These are phyloP conservation scores for Rhododendron mucronatum DNA, from an alignment of 148 eudicot genomes.

Conservation along the genomic window DNA sequence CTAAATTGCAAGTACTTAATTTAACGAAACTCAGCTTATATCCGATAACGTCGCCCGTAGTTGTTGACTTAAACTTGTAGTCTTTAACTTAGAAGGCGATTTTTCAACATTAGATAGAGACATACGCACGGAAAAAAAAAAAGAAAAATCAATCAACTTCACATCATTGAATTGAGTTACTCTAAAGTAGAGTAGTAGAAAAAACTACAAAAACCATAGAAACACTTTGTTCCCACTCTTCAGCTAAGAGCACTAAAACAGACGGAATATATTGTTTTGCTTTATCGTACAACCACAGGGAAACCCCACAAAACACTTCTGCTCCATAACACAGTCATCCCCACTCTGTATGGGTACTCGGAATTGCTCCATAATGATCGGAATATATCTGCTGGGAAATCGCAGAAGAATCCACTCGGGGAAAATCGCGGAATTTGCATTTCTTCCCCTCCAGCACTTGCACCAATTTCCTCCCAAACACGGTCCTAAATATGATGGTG, in stretches of 20 bases:
- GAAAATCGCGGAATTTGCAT: constrained; percentile 19
- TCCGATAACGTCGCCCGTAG: background rate
- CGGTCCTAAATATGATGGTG: constrained; percentile 24
- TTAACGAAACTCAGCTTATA: too few species aligned
- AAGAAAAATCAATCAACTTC: background rate
- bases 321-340: constrained; percentile 11
- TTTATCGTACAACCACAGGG: background rate
- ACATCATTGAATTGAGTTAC: background rate
- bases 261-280: background rate
- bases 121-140: background rate
- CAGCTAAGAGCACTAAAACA: background rate
- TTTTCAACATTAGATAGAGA: background rate
- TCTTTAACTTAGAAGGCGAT: background rate
- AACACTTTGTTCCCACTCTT: background rate
- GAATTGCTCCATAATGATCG: constrained; percentile 57
- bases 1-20: too few species aligned
- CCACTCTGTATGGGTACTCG: constrained; percentile 63
- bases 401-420: constrained; percentile 65
- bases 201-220: background rate
- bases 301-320: background rate
- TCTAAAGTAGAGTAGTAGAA: background rate
- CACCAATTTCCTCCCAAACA: constrained; percentile 11
- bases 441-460: constrained; percentile 14
- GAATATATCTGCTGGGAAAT: constrained; percentile 71
- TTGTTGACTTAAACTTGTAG: background rate